These are phyloP conservation scores for Daldinia childiae DNA, from an alignment of 495 filamentous ascomycete genomes.

Conservation along the genomic window DNA sequence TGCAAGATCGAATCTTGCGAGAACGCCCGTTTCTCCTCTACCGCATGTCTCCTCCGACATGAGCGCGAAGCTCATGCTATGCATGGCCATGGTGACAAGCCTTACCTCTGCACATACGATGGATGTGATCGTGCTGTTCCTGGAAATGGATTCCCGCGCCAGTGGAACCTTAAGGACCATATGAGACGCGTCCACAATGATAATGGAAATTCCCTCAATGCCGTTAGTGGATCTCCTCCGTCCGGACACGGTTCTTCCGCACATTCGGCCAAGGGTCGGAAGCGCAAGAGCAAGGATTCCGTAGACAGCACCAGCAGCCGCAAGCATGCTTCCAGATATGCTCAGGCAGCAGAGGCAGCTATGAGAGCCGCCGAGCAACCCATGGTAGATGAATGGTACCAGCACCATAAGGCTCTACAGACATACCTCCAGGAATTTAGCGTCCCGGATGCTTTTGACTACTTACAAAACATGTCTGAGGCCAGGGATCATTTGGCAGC, in stretches of 20 bases:
- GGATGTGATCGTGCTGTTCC: conserved; percentile 82
- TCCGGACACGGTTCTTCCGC: conserved; percentile 45
- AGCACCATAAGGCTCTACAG: conserved; percentile 59
- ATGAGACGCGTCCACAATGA: conserved; percentile 94
- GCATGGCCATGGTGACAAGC: conserved; percentile 92
- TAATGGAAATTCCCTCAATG: conserved; percentile 54
- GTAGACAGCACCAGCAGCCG: conserved; percentile 53
- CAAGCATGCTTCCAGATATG: conserved; percentile 52
- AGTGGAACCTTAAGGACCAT: conserved; percentile 94
- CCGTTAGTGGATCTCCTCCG: conserved; percentile 48
- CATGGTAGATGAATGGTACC: conserved; percentile 57
- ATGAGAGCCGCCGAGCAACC: conserved; percentile 46
- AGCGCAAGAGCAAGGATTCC: conserved; percentile 60
- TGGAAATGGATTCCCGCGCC: conserved; percentile 87
- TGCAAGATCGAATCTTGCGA: conserved; percentile 84
- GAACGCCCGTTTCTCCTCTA: conserved; percentile 87
- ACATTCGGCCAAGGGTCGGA: conserved; percentile 55
- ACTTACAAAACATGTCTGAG: conserved; percentile 55
- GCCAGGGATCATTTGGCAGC: conserved; percentile 55
- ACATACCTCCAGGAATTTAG: conserved; percentile 52
- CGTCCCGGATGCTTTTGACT: conserved; percentile 57
- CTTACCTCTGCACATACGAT: conserved; percentile 82
- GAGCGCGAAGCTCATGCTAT: conserved; percentile 94
- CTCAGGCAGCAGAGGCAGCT: conserved; percentile 43
- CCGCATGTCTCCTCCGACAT: conserved; percentile 92